Evolutionary conservation across 805 yeast genomes (phyloP).

Genomic region (Saccharomycopsis sp.): DNA sequence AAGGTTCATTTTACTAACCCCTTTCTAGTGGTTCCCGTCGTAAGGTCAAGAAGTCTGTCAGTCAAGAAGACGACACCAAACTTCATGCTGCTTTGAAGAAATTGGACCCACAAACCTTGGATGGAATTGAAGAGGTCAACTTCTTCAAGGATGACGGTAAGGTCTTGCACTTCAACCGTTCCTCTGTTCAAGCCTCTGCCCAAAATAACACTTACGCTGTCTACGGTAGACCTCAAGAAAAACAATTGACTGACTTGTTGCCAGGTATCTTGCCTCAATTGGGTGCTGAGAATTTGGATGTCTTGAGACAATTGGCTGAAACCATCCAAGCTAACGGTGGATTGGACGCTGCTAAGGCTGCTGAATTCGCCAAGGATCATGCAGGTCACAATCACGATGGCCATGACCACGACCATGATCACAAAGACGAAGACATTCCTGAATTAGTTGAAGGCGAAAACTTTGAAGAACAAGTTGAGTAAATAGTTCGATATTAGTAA

Average conservation of each 20-base stretch:
- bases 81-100: conserved; percentile 83
- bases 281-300: conserved; percentile 91
- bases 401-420: conserved; percentile 38
- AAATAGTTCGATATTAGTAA: conserved; percentile 23
- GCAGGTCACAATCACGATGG: conserved; percentile 42
- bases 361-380: conserved; percentile 39
- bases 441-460: conserved; percentile 84
- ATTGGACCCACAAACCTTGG: conserved; percentile 82
- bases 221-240: conserved; percentile 92
- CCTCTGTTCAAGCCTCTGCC: conserved; percentile 91
- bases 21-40: conserved; percentile 61
- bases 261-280: conserved; percentile 94
- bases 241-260: conserved; percentile 83
- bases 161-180: conserved; percentile 93
- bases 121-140: conserved; percentile 93
- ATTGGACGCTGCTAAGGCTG: conserved; percentile 32
- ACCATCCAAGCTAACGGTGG: conserved; percentile 59
- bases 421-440: conserved; percentile 56
- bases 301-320: conserved; percentile 84
- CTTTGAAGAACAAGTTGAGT: conserved; percentile 40
- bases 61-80: conserved; percentile 81
- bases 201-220: conserved; percentile 88
- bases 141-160: conserved; percentile 95
- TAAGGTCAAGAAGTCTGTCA: conserved; percentile 72
- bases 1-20: not conserved